Conservation (phyloP, 208 protist species). For the Balamuthia mandrillaris region DNA sequence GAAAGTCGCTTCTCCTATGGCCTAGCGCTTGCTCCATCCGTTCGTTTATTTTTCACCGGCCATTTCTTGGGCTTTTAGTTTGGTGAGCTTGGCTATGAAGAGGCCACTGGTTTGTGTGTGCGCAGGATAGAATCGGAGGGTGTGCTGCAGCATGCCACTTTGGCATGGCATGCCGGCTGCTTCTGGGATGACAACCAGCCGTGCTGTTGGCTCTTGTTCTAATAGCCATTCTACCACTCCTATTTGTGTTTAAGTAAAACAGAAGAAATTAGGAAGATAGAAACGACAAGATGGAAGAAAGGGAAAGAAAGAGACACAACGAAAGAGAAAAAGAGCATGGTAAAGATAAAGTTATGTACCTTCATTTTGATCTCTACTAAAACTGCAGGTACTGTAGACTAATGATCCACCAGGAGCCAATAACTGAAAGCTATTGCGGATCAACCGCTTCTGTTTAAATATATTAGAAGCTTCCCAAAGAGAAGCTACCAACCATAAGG, state of each 20-base stretch:
- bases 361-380: slow-evolving; percentile 60
- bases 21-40: too few species aligned
- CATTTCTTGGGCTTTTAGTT: too few species aligned
- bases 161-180: slow-evolving; percentile 17
- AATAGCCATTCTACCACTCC: slow-evolving; percentile 47
- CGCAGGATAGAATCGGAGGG: slow-evolving; percentile 55
- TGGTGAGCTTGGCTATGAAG: slow-evolving; percentile 54
- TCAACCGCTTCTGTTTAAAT: slow-evolving; percentile 38
- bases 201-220: neutral
- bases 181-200: slow-evolving; percentile 22
- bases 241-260: too few species aligned
- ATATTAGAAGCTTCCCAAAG: neutral
- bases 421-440: slow-evolving; percentile 51
- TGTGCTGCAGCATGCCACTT: slow-evolving; percentile 35
- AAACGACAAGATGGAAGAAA: neutral
- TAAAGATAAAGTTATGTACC: too few species aligned
- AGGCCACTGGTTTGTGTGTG: slow-evolving; percentile 49
- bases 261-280: too few species aligned
- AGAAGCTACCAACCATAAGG: neutral
- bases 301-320: neutral
- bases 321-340: neutral
- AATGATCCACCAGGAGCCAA: slow-evolving; percentile 43
- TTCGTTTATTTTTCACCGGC: too few species aligned
- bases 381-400: slow-evolving; percentile 64
- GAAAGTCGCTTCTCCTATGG: too few species aligned